These are phyloP conservation scores for Hymenoscyphus albidus DNA, from an alignment of 2,329 filamentous ascomycete species.

Conservation along the genomic window DNA sequence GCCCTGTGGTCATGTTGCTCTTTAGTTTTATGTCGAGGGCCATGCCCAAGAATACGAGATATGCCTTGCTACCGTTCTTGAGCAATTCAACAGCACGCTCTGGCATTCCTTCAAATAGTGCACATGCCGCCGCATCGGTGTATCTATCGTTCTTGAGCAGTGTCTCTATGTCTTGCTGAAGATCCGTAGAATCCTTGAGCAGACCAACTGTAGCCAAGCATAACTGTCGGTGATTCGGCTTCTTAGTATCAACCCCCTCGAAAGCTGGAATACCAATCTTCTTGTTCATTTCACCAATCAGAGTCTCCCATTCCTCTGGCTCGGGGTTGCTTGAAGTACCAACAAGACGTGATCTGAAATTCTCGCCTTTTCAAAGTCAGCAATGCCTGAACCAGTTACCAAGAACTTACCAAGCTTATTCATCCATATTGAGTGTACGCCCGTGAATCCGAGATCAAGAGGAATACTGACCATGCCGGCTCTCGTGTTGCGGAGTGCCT, in stretches of 20 bases:
- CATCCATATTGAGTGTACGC: slow-evolving; percentile 68
- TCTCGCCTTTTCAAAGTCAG: slow-evolving; percentile 40
- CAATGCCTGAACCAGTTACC: background rate
- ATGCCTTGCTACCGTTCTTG: slow-evolving; percentile 58
- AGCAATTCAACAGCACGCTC: slow-evolving; percentile 67
- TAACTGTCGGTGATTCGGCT: slow-evolving; percentile 67
- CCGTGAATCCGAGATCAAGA: slow-evolving; percentile 72
- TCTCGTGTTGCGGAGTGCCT: slow-evolving; percentile 50
- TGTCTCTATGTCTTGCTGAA: slow-evolving; percentile 43
- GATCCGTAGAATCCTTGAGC: slow-evolving; percentile 52
- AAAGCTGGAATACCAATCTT: slow-evolving; percentile 59
- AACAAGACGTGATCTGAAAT: slow-evolving; percentile 45
- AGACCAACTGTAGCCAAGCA: slow-evolving; percentile 73
- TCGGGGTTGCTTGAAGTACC: slow-evolving; percentile 44
- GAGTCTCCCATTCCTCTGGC: slow-evolving; percentile 53
- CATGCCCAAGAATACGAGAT: slow-evolving; percentile 65
- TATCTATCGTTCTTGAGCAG: slow-evolving; percentile 49
- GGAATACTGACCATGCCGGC: slow-evolving; percentile 67
- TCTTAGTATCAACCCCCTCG: slow-evolving; percentile 59
- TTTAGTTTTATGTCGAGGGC: slow-evolving; percentile 61
- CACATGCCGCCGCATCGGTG: slow-evolving; percentile 73
- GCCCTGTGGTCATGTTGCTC: slow-evolving; percentile 40
- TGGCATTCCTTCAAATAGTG: slow-evolving; percentile 68
- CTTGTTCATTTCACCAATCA: slow-evolving; percentile 61
- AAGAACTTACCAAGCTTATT: slow-evolving; percentile 57